Conservation (phyloP, 371 early-diverging fungal species). For the Mortierella sp. region DNA sequence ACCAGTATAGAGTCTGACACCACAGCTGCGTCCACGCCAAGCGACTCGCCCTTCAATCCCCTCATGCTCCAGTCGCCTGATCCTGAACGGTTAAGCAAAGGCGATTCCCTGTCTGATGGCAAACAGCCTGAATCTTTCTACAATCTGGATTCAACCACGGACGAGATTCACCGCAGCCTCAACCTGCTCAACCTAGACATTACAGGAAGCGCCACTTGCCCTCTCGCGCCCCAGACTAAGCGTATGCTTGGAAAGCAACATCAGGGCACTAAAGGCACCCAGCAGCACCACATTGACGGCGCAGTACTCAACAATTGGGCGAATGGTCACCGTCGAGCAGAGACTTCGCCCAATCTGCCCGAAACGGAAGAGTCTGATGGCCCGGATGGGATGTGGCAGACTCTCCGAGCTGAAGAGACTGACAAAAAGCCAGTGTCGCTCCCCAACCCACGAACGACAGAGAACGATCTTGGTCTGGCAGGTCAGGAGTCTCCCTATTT, state of each 20-base stretch:
- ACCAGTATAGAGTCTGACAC: background rate
- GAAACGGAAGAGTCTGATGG: constrained; percentile 20
- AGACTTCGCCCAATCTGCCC: constrained; percentile 16
- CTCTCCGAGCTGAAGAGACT: constrained; percentile 20
- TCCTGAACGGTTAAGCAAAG: constrained; percentile 12
- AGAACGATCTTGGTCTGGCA: constrained; percentile 12
- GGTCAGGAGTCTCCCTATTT: constrained; percentile 32
- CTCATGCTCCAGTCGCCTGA: constrained; percentile 26
- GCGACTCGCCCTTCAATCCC: constrained; percentile 2
- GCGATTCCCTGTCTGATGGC: background rate
- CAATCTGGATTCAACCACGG: constrained; percentile 51
- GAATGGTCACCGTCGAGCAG: constrained; percentile 26
- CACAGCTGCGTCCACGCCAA: background rate
- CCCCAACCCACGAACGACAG: constrained; percentile 15
- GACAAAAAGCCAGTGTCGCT: background rate
- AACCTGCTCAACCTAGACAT: constrained; percentile 48
- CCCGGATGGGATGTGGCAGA: constrained; percentile 49
- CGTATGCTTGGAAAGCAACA: constrained; percentile 42
- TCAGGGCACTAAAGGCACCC: constrained; percentile 11
- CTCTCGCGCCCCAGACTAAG: constrained; percentile 49
- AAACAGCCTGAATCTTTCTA: constrained; percentile 46
- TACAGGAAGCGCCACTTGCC: constrained; percentile 49
- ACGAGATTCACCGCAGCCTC: constrained; percentile 53
- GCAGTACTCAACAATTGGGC: constrained; percentile 22
- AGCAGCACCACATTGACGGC: constrained; percentile 17